Percentiles rank a stretch among this genome's conserved stretches.
Conservation (phyloP, 306 rosid genomes). For the Lupinus albus region DNA sequence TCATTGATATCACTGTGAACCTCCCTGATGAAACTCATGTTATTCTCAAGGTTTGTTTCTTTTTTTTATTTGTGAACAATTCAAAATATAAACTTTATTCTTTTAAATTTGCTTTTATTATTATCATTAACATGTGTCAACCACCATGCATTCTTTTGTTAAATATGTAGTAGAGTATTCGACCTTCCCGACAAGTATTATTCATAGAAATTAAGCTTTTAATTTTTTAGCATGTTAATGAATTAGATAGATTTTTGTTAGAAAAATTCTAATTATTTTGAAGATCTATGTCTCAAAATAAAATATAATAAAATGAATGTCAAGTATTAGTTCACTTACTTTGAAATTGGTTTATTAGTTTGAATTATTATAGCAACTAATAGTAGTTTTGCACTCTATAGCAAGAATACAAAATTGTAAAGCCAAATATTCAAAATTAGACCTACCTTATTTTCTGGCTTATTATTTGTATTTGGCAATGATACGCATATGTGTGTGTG, state of each 20-base stretch:
- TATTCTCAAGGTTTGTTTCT: conserved; percentile 65
- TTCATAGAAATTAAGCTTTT: too few species aligned
- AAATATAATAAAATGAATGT: too few species aligned
- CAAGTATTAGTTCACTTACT: not conserved
- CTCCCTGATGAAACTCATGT: conserved; percentile 70
- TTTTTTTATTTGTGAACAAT: not conserved
- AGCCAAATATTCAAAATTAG: not conserved
- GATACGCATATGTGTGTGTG: not conserved
- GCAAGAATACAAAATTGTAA: not conserved
- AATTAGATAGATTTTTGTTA: too few species aligned
- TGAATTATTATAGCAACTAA: not conserved
- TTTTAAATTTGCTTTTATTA: not conserved
- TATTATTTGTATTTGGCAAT: not conserved
- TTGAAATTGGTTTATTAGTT: not conserved
- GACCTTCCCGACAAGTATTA: too few species aligned
- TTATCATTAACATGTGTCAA: not conserved
- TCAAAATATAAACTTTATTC: not conserved
- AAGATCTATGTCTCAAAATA: too few species aligned
- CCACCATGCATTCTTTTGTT: too few species aligned
- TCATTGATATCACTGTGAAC: conserved; percentile 65
- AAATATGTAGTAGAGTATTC: too few species aligned
- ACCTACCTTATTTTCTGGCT: conserved; percentile 22
- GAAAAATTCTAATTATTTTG: too few species aligned
- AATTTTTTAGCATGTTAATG: too few species aligned
- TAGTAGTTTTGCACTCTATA: not conserved